These are phyloP conservation scores for Capronia coronata DNA, from an alignment of 2,329 filamentous ascomycete genomes.

Conservation along the genomic window DNA sequence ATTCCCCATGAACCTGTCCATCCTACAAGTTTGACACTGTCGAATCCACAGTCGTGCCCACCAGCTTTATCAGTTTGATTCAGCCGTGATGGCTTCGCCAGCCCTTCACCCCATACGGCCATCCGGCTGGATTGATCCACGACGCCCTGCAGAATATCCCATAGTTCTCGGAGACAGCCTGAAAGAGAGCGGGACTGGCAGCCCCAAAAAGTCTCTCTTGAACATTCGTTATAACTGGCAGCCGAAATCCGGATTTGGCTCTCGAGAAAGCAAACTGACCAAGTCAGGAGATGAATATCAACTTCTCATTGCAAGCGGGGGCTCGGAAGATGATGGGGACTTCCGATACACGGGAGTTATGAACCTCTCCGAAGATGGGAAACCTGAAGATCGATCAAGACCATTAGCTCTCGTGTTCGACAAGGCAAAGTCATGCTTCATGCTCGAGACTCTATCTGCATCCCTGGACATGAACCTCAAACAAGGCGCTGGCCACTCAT, in stretches of 20 bases:
- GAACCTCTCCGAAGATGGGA: slow-evolving; percentile 1
- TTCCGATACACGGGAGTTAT: slow-evolving; percentile 14
- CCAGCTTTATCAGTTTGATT: background rate
- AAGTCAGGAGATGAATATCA: slow-evolving; percentile 14
- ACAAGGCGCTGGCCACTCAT: slow-evolving; percentile 48
- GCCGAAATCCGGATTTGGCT: slow-evolving; percentile 33
- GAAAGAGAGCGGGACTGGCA: slow-evolving; percentile 31
- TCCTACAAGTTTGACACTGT: background rate
- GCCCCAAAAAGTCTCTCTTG: slow-evolving; percentile 30
- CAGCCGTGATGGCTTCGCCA: slow-evolving; percentile 18
- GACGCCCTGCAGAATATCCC: slow-evolving; percentile 39
- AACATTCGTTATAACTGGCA: slow-evolving; percentile 45
- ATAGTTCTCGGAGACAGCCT: slow-evolving; percentile 42
- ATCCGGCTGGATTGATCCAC: slow-evolving; percentile 16
- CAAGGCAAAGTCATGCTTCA: slow-evolving; percentile 64
- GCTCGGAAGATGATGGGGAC: slow-evolving; percentile 6
- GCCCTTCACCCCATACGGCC: slow-evolving; percentile 18
- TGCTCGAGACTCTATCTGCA: slow-evolving; percentile 75
- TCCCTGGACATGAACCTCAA: slow-evolving; percentile 82
- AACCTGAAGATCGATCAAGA: slow-evolving; percentile 29
- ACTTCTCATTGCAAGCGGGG: slow-evolving; percentile 13
- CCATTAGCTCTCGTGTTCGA: slow-evolving; percentile 64
- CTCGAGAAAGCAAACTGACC: slow-evolving; percentile 18
- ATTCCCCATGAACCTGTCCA: background rate
- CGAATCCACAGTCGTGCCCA: background rate